Percentiles rank a stretch among this genome's conserved stretches.
Conservation (phyloP, 768 basidiomycete species). For the Mycena crocata region DNA sequence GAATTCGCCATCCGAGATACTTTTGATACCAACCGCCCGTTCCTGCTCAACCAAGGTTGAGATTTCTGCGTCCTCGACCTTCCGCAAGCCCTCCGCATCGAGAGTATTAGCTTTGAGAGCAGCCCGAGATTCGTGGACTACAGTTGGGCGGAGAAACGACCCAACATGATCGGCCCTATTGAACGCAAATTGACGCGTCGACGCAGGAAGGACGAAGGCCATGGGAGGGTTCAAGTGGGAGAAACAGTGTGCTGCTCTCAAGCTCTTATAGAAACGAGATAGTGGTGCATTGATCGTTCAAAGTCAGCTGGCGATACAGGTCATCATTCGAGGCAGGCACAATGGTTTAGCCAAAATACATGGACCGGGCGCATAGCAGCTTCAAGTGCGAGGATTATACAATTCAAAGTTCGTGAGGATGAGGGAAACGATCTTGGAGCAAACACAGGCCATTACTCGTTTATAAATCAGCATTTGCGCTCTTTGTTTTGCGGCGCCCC, state of each 20-base stretch:
- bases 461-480: too few relatives aligned
- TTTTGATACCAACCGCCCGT: constrained; percentile 51
- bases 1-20: constrained; percentile 56
- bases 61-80: constrained; percentile 51
- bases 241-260: neutral
- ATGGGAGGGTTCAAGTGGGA: constrained; percentile 15
- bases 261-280: constrained; percentile 30
- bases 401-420: too few relatives aligned
- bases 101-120: constrained; percentile 45
- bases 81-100: constrained; percentile 43
- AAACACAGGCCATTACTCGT: too few relatives aligned
- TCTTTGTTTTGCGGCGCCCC: too few relatives aligned
- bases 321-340: constrained; percentile 20
- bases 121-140: constrained; percentile 47
- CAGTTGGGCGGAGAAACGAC: constrained; percentile 49
- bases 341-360: constrained; percentile 34
- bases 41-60: constrained; percentile 48
- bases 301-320: constrained; percentile 29
- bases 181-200: constrained; percentile 31
- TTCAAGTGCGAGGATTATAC: neutral
- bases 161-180: constrained; percentile 50
- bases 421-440: too few relatives aligned
- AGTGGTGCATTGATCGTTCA: constrained; percentile 27
- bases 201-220: constrained; percentile 22
- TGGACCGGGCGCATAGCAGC: too few relatives aligned